phyloP scores from a whole-genome alignment of 148 eudicot species.

The Drosera capensis region DNA sequence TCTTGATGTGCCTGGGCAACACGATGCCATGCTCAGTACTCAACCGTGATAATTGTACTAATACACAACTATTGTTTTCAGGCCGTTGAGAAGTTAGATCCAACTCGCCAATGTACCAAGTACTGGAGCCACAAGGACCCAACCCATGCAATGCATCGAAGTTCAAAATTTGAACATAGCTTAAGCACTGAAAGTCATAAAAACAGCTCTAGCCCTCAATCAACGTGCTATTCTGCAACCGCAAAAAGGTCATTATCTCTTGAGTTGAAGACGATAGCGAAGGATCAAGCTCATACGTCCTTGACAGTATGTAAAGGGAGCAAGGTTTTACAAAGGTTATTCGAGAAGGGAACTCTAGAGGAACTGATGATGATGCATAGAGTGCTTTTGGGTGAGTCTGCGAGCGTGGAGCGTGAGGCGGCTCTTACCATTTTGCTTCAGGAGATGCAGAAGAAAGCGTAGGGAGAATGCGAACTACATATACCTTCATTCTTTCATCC shows the following conservation, averaged over 20 bases:
- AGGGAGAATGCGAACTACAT: too few species aligned
- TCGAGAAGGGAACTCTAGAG: conserved; percentile 23
- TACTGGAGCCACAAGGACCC: conserved; percentile 30
- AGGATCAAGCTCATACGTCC: neutral
- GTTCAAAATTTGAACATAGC: neutral
- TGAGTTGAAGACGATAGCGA: conserved; percentile 2
- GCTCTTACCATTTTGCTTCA: conserved; percentile 18
- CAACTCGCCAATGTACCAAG: conserved; percentile 21
- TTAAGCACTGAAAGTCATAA: neutral
- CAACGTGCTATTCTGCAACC: neutral
- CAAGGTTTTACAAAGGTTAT: conserved; percentile 10
- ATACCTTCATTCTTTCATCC: too few species aligned
- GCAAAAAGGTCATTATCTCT: neutral
- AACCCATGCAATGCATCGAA: neutral
- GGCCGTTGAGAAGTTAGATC: conserved; percentile 47
- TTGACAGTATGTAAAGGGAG: conserved; percentile 11
- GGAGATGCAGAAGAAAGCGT: conserved; percentile 19
- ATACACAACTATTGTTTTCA: conserved; percentile 4
- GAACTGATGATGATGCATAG: conserved; percentile 20
- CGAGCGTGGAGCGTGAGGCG: conserved; percentile 19
- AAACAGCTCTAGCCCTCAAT: neutral
- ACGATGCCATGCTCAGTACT: too few species aligned
- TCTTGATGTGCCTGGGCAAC: too few species aligned
- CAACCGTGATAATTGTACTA: neutral
- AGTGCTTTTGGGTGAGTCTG: conserved; percentile 18